Conservation (phyloP, 768 basidiomycete genomes). For the Mycena galopus region DNA sequence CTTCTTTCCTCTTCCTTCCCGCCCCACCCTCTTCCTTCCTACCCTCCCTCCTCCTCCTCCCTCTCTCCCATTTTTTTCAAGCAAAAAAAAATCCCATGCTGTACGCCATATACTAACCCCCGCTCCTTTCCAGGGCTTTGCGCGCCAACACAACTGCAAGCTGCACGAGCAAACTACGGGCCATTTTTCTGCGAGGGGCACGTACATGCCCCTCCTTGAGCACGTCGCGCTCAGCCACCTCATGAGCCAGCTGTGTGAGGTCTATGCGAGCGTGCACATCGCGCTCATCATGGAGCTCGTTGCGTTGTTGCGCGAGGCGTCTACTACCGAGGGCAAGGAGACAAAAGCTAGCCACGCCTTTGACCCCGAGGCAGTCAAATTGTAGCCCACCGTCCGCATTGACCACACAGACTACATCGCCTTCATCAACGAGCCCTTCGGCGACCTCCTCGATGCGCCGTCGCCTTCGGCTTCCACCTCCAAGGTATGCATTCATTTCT, state of each 20-base stretch:
- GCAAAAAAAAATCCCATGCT: too few species aligned
- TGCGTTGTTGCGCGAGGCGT: constrained; percentile 72
- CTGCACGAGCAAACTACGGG: constrained; percentile 95
- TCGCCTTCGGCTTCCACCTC: constrained; percentile 46
- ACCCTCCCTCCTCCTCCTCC: too few species aligned
- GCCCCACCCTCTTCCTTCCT: too few species aligned
- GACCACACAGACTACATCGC: constrained; percentile 90
- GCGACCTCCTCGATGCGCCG: constrained; percentile 50
- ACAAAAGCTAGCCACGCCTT: constrained; percentile 45
- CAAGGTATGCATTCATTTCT: too few species aligned
- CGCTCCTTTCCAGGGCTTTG: too few species aligned
- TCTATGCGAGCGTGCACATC: constrained; percentile 91
- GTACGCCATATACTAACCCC: too few species aligned
- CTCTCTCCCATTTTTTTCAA: too few species aligned
- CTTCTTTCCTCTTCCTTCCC: too few species aligned
- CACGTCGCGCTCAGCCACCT: constrained; percentile 93
- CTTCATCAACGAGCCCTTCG: constrained; percentile 85
- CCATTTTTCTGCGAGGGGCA: constrained; percentile 96
- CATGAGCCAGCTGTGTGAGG: constrained; percentile 90
- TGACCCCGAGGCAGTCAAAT: constrained; percentile 86
- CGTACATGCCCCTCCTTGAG: constrained; percentile 90
- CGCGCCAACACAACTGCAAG: constrained; percentile 96
- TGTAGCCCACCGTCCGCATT: constrained; percentile 87
- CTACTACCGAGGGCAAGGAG: constrained; percentile 52
- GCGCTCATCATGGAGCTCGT: constrained; percentile 83